A percentile compares a stretch with the other conserved stretches of the same genome.
These are phyloP conservation scores for Nepenthes alata DNA, from an alignment of 179 eudicot species.

Conservation along the genomic window DNA sequence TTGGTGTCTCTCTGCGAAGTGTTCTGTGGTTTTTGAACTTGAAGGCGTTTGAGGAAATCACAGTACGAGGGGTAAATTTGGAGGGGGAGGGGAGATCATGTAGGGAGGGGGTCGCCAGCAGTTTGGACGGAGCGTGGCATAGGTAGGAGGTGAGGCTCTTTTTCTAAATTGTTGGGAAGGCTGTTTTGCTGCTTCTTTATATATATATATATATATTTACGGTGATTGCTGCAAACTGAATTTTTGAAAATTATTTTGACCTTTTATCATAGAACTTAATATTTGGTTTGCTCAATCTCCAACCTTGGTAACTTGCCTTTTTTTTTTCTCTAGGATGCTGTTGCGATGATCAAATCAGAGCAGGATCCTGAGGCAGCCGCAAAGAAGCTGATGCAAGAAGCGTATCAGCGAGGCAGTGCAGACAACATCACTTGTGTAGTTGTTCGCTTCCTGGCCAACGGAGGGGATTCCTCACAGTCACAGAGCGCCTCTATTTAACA, in stretches of 20 bases:
- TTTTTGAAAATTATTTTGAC: neutral
- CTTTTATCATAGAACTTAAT: neutral
- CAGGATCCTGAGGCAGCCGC: constrained; percentile 86
- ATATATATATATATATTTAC: no score
- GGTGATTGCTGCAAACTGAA: neutral
- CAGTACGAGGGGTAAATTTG: no score
- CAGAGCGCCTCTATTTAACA: neutral
- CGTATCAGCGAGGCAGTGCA: constrained; percentile 86
- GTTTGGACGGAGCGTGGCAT: no score
- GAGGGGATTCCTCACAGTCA: constrained; percentile 9
- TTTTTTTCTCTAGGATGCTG: constrained; percentile 54
- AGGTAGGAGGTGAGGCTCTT: no score
- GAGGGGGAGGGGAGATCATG: no score
- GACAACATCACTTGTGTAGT: constrained; percentile 86
- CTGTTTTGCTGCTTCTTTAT: no score
- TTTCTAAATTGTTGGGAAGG: no score
- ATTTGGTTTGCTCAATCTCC: neutral
- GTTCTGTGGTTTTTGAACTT: no score
- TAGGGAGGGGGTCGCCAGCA: no score
- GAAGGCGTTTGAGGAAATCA: no score
- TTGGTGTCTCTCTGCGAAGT: no score
- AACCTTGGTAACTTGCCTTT: neutral
- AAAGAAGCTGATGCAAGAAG: constrained; percentile 83
- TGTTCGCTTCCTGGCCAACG: constrained; percentile 52
- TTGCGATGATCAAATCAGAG: constrained; percentile 71